Evolutionary conservation across 495 filamentous ascomycete genomes (phyloP).

Genomic region (Lasiosphaeria hispida): DNA sequence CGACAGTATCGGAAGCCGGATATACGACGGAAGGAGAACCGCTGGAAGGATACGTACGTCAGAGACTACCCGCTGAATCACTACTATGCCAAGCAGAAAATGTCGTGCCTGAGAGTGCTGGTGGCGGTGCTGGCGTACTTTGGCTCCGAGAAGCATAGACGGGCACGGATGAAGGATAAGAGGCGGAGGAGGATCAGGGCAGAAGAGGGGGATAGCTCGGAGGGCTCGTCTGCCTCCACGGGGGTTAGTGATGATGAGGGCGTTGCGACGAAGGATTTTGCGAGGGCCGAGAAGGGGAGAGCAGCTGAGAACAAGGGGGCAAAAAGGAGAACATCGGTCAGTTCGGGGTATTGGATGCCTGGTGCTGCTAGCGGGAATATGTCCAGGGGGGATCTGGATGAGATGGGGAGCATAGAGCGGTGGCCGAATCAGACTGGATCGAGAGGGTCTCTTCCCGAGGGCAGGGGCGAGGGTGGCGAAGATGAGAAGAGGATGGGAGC

Average conservation of each 20-base stretch:
- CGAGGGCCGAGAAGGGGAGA: background rate
- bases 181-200: background rate
- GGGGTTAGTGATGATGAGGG: background rate
- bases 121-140: slow-evolving; percentile 9
- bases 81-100: background rate
- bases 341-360: slow-evolving; percentile 10
- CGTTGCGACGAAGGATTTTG: too few species aligned
- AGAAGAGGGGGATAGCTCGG: background rate
- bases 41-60: slow-evolving; percentile 15
- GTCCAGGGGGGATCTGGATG: background rate
- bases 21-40: slow-evolving; percentile 1
- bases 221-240: background rate
- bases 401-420: background rate
- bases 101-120: background rate
- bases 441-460: background rate
- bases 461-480: background rate
- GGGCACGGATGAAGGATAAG: background rate
- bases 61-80: slow-evolving; percentile 10
- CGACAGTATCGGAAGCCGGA: too few species aligned
- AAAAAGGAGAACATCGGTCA: slow-evolving; percentile 7
- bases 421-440: slow-evolving; percentile 10
- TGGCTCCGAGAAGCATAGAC: slow-evolving; percentile 8
- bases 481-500: background rate
- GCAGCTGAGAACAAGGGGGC: background rate
- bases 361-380: background rate